These are phyloP conservation scores for Talaromyces sp. DNA, from an alignment of 2,329 filamentous ascomycete species.

Conservation along the genomic window DNA sequence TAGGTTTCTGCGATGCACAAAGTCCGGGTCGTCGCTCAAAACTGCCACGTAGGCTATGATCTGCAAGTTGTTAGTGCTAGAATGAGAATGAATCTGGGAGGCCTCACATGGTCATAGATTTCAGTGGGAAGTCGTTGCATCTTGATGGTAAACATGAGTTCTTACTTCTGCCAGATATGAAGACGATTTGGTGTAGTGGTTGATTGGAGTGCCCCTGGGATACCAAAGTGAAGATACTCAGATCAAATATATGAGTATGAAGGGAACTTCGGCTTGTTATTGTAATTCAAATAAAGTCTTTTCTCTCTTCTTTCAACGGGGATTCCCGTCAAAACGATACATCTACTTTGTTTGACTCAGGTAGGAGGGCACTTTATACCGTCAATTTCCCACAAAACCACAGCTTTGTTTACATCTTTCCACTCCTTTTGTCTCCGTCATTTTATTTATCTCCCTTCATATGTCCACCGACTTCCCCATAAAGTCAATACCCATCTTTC, in stretches of 20 bases:
- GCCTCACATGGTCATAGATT: neutral
- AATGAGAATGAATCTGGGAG: neutral
- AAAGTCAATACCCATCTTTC: neutral
- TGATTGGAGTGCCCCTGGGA: no score
- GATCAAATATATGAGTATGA: no score
- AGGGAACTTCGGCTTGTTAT: no score
- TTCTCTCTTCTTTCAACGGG: neutral
- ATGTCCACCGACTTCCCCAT: neutral
- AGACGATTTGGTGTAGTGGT: no score
- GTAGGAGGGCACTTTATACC: neutral
- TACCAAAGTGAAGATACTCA: no score
- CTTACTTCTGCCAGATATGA: no score
- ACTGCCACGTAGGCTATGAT: neutral
- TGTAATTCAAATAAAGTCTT: no score
- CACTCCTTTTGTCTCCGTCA: neutral
- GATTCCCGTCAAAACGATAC: neutral
- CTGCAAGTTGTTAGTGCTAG: neutral
- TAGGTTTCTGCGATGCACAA: neutral
- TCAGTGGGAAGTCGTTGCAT: constrained; percentile 1
- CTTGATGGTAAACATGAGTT: neutral
- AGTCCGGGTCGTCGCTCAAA: neutral
- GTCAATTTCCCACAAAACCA: neutral
- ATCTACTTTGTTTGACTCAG: neutral
- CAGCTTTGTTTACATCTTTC: neutral
- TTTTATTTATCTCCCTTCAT: neutral